phyloP scores from a whole-genome alignment of 257 asterid species.

The Solanum dulcamara region DNA sequence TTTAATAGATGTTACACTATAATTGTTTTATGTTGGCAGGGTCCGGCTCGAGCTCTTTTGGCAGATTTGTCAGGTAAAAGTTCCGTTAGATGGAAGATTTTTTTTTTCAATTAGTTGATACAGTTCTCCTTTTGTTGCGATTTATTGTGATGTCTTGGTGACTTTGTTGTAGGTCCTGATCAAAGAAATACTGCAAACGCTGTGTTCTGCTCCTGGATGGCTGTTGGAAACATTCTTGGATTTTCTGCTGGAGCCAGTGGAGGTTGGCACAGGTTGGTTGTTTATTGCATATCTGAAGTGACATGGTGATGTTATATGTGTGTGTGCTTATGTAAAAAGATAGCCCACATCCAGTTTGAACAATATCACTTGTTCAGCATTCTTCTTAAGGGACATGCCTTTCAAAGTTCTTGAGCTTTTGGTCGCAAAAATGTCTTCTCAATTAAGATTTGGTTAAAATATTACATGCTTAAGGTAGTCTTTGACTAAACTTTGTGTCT shows the following conservation, averaged over 20 bases:
- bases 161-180: conserved; percentile 63
- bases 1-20: background rate
- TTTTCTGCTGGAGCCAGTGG: conserved; percentile 99
- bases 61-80: conserved; percentile 91
- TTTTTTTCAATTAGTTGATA: background rate
- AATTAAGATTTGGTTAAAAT: background rate
- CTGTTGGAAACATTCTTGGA: conserved; percentile 95
- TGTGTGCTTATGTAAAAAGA: background rate
- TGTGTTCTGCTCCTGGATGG: conserved; percentile 96
- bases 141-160: background rate
- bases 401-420: background rate
- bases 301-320: background rate
- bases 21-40: conserved; percentile 33
- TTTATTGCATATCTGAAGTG: conserved; percentile 5
- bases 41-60: conserved; percentile 99
- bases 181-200: conserved; percentile 98
- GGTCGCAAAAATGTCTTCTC: background rate
- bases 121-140: background rate
- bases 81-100: background rate
- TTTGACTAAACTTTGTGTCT: conserved; percentile 2
- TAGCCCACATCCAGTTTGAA: background rate
- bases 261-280: conserved; percentile 79
- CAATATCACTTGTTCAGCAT: background rate
- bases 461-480: background rate
- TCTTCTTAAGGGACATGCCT: background rate